Conservation (phyloP, 768 basidiomycete genomes). For the Brasilioporus rufonigricans region DNA sequence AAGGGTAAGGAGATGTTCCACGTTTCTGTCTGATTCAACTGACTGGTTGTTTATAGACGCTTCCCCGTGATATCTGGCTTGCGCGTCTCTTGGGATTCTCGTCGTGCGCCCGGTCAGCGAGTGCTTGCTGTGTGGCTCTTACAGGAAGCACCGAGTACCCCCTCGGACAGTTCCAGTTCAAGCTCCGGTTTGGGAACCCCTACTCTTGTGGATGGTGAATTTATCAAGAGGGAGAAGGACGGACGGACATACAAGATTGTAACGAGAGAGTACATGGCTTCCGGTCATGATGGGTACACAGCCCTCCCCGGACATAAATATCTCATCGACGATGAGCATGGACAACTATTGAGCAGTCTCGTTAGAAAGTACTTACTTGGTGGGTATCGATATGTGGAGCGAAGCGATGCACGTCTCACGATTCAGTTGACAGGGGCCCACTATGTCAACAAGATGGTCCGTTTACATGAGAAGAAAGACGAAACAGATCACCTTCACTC, state of each 20-base stretch:
- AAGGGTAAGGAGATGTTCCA: constrained; percentile 58
- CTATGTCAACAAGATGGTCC: constrained; percentile 66
- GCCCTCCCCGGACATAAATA: constrained; percentile 63
- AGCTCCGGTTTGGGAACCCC: constrained; percentile 28
- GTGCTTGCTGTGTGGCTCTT: constrained; percentile 71
- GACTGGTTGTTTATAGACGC: constrained; percentile 46
- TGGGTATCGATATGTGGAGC: constrained; percentile 22
- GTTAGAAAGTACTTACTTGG: constrained; percentile 86
- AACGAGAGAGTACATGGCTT: constrained; percentile 83
- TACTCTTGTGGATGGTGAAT: constrained; percentile 45
- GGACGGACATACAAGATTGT: constrained; percentile 74
- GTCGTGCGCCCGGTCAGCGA: constrained; percentile 63
- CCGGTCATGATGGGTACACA: constrained; percentile 80
- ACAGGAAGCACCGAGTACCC: constrained; percentile 30
- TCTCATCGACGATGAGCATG: constrained; percentile 82
- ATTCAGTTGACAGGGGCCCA: constrained; percentile 52
- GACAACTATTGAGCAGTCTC: constrained; percentile 72
- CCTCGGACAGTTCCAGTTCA: constrained; percentile 19
- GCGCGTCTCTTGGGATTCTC: constrained; percentile 85
- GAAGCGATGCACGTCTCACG: neutral
- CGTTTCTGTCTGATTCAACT: neutral
- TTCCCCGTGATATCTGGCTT: constrained; percentile 88
- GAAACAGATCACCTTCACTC: constrained; percentile 37
- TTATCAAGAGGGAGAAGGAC: constrained; percentile 49
- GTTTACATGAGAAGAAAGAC: constrained; percentile 30